Evolutionary conservation across 352 stramenopile genomes (phyloP).

Genomic region (Globisporangium iwayamae): DNA sequence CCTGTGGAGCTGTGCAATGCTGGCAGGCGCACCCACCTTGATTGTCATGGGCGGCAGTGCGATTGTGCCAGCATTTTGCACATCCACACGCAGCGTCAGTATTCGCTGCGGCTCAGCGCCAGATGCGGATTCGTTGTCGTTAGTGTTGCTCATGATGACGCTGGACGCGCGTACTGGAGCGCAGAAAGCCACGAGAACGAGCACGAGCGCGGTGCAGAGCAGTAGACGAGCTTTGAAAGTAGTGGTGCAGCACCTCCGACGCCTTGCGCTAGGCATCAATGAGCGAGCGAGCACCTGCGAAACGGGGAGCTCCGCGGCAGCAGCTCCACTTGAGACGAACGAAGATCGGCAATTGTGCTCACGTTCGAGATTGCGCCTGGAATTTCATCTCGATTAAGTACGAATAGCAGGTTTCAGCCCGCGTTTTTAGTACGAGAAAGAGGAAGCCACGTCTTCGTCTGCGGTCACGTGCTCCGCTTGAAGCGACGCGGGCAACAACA

Average conservation of each 20-base stretch:
- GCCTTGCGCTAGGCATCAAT: neutral
- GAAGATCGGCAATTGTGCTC: neutral
- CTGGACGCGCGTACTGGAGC: neutral
- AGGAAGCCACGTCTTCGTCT: too few species aligned
- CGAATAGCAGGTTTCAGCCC: too few species aligned
- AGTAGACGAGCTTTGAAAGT: neutral
- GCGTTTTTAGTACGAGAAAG: too few species aligned
- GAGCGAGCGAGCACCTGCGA: neutral
- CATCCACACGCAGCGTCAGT: constrained; percentile 18
- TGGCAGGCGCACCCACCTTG: constrained; percentile 3
- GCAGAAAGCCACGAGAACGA: neutral
- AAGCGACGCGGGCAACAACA: too few species aligned
- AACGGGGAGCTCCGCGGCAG: neutral
- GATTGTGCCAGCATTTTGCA: constrained; percentile 11
- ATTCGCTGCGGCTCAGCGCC: neutral
- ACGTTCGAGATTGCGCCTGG: too few species aligned
- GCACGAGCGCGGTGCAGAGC: neutral
- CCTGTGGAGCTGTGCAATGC: constrained; percentile 5
- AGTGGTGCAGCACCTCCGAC: too few species aligned
- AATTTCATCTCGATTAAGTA: too few species aligned
- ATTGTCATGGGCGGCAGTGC: constrained; percentile 10
- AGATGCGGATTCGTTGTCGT: neutral
- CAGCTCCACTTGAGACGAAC: too few species aligned
- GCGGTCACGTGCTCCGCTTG: too few species aligned
- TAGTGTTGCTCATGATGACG: neutral